Base-by-base conservation (phyloP, 2,329 filamentous ascomycete genomes). In the Drechmeria coniospora region DNA sequence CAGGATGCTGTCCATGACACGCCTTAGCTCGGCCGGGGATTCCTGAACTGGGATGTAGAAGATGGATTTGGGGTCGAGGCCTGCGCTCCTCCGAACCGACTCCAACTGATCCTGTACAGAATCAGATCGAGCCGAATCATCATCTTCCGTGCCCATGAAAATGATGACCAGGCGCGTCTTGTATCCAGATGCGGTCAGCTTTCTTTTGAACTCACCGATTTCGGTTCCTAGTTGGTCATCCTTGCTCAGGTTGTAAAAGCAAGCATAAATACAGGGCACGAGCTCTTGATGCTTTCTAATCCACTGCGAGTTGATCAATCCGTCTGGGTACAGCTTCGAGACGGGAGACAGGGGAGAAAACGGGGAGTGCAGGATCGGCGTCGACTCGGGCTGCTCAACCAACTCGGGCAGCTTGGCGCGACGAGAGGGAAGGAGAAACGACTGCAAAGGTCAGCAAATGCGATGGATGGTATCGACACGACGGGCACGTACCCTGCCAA, bases 141-240 rank as follows among this genome's bases (percentile, higher is more conserved):
- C 37, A 11, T 43, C 45, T 10, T 34, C 37, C 17, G 53, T 43
- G 6, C 43, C 45, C n/a, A 56, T 41, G 12, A 56, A 36, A 7
- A 87, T 74, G 2, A 87, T 75, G 8, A 79, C 70, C 41, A 90
- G 66, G 10, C 75, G 70, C 23, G 74, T 84, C 49, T 79, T 87
- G 54, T 83, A 86, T 5, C 78, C 77, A 4, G 78, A 81, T 36
- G 64, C 60, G 26, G 50, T 46, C 30, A 94, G 63, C 12, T 74
- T 65, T 20, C 64, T 69, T 41, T 79, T 84, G 35, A 87, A 61
- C 17, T 68, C 69, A 49, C 78, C 84, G 43, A 98, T 83, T 43
- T 94, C 84, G 6, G 73, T 72, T 50, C 92, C 92, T 23, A 94
- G 63, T 45, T 81, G 75, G 47, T 90, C 90, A 48, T 95, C 87